These are phyloP conservation scores for Plasmodium knowlesi DNA, from an alignment of 169 alveolate species.

Conservation along the genomic window DNA sequence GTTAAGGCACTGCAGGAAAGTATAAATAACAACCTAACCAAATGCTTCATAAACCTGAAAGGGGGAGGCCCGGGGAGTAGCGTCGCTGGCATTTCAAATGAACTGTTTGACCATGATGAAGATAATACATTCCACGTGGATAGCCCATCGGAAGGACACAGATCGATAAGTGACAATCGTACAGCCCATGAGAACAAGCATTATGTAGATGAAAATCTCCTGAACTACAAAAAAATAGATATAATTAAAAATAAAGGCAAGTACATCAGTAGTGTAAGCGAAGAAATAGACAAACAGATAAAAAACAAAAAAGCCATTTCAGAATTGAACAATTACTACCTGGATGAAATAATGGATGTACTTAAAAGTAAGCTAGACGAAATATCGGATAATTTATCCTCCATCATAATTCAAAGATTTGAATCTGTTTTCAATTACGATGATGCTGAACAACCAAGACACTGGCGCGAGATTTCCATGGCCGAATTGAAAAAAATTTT, in stretches of 20 bases:
- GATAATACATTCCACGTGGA: not conserved
- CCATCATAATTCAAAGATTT: conserved; percentile 53
- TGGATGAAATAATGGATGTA: conserved; percentile 49
- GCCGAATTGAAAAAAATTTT: conserved; percentile 55
- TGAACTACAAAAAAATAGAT: conserved; percentile 16
- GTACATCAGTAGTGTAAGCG: conserved; percentile 27
- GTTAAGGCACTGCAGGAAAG: conserved; percentile 17
- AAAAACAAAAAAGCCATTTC: not conserved
- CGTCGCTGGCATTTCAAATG: not conserved
- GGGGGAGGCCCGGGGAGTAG: not conserved
- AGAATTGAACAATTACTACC: conserved; percentile 34
- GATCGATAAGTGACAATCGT: not conserved
- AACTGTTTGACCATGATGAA: not conserved
- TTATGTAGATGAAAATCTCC: not conserved
- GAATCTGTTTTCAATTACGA: conserved; percentile 74
- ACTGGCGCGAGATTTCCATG: conserved; percentile 68
- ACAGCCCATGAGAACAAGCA: not conserved
- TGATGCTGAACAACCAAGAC: conserved; percentile 77
- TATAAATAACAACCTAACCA: conserved; percentile 31
- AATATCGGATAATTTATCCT: conserved; percentile 45
- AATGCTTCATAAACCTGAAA: conserved; percentile 61
- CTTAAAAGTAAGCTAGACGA: conserved; percentile 60
- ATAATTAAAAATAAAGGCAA: conserved; percentile 46
- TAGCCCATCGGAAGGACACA: not conserved
- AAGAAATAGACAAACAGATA: conserved; percentile 29